These are phyloP conservation scores for Lecanosticta acicola DNA, from an alignment of 2,329 filamentous ascomycete genomes.

Conservation along the genomic window DNA sequence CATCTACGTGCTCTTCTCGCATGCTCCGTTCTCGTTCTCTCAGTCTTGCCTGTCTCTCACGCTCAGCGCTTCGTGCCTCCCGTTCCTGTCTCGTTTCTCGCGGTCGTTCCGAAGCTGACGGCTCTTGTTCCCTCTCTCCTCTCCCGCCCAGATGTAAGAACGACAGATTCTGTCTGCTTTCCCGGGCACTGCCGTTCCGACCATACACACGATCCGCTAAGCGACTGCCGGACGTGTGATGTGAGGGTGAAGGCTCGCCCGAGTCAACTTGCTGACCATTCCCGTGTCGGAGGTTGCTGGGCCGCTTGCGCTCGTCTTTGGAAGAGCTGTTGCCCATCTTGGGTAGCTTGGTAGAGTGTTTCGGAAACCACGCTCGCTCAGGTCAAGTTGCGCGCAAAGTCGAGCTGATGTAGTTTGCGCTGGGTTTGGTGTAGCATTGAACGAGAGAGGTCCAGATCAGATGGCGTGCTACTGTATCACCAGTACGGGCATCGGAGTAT, in stretches of 20 bases:
- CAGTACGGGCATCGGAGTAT: neutral
- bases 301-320: slow-evolving; percentile 41
- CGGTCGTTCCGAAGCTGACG: slow-evolving; percentile 51
- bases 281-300: slow-evolving; percentile 31
- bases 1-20: slow-evolving; percentile 86
- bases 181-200: slow-evolving; percentile 41
- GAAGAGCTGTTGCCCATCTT: slow-evolving; percentile 46
- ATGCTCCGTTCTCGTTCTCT: slow-evolving; percentile 89
- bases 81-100: slow-evolving; percentile 87
- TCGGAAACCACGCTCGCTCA: neutral
- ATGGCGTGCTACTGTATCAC: neutral
- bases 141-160: slow-evolving; percentile 51
- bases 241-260: slow-evolving; percentile 23
- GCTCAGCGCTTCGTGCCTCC: slow-evolving; percentile 78
- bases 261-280: slow-evolving; percentile 19
- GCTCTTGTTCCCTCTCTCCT: slow-evolving; percentile 46
- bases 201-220: slow-evolving; percentile 38
- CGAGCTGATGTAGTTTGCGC: neutral
- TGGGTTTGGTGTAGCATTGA: neutral
- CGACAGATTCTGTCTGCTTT: slow-evolving; percentile 53
- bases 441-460: neutral
- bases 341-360: neutral
- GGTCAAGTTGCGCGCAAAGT: neutral
- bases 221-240: slow-evolving; percentile 22
- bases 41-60: slow-evolving; percentile 66